Evolutionary conservation across 805 yeast species (phyloP), one percentile per base, ranked within the genome.

Genomic region (Metschnikowia anglica): DNA sequence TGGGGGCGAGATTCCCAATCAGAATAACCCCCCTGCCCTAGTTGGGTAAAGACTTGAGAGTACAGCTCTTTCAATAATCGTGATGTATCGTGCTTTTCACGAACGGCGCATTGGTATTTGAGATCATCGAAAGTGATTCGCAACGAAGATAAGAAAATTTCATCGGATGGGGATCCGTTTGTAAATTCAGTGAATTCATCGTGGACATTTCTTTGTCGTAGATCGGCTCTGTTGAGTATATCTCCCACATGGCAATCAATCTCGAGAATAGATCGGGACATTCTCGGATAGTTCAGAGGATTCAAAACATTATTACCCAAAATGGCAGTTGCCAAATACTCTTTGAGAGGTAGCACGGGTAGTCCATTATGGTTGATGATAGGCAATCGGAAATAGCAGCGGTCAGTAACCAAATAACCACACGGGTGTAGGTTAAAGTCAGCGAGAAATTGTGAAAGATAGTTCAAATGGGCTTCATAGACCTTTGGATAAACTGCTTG

Each of bases 371-470:
- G 26, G 19, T 65, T 45, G 5, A 65, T 36, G 2, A 81, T 52
- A 0, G 95, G 93, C 3, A 65, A 56, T 40, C 96, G 60, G 59
- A 85, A 83, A 48, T 64, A 74, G 18, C 76, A 63, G 3, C 65
- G 50, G 2, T 59, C 53, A 1, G 83, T 43, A 13, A 73, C 64
- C 17, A 90, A 46, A 91, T 95, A 87, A 4, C 83, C 81, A 61
- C 97, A 87, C 1, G 96, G 95, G 57, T 74, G 87, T 23, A 91
- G 62, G 56, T 91, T 90, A 62, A 75, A 88, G 58, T 93, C 99
- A 0, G 85, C 72, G 20, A 88, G 60, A 56, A 91, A 88, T 56
- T 93, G 97, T 5, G 88, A 61, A 1, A 77, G 56, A 52, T 71
- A 84, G 0, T 96, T 89, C 10, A 91, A 73, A 56, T 93, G 98